A percentile compares a stretch with the other conserved stretches of the same genome.
phyloP scores from a whole-genome alignment of 306 rosid genomes.

The Lathyrus aphaca region DNA sequence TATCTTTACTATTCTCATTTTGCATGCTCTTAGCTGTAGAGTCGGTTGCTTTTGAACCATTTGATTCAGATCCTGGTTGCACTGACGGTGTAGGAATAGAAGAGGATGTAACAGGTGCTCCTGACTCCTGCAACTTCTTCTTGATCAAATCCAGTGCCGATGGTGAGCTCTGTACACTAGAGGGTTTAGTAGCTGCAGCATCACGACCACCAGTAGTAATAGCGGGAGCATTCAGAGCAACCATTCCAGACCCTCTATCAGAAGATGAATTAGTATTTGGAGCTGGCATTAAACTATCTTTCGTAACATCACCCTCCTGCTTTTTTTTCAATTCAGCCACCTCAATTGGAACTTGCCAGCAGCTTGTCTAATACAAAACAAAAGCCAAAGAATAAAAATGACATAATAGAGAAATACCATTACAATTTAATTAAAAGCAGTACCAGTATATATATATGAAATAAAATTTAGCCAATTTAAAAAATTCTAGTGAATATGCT shows the following conservation, averaged over 20 bases:
- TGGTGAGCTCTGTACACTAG: conserved; percentile 60
- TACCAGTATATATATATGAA: not conserved
- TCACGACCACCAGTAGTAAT: conserved; percentile 94
- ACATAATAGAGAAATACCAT: conserved; percentile 10
- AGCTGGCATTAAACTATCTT: conserved; percentile 58
- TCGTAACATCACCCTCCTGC: conserved; percentile 67
- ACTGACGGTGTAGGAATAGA: conserved; percentile 57
- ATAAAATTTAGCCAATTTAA: not conserved
- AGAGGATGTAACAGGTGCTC: conserved; percentile 75
- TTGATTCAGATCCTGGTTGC: conserved; percentile 61
- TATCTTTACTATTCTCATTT: conserved; percentile 73
- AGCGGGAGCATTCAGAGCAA: conserved; percentile 81
- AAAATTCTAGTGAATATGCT: conserved; percentile 12
- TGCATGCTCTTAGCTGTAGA: conserved; percentile 63
- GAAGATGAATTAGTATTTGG: conserved; percentile 59
- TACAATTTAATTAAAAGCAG: conserved; percentile 11
- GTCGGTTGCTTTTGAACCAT: conserved; percentile 73
- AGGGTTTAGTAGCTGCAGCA: conserved; percentile 70
- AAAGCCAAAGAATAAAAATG: conserved; percentile 34
- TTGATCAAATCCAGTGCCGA: conserved; percentile 93
- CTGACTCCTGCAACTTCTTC: conserved; percentile 94
- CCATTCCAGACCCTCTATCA: conserved; percentile 73
- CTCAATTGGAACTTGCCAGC: conserved; percentile 98
- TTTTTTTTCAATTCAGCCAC: conserved; percentile 84
- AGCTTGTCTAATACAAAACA: conserved; percentile 68